Evolutionary conservation across 164 flowering plant genomes (phyloP), one percentile per base, ranked within the genome.

Genomic region (Berberis vulgaris): DNA sequence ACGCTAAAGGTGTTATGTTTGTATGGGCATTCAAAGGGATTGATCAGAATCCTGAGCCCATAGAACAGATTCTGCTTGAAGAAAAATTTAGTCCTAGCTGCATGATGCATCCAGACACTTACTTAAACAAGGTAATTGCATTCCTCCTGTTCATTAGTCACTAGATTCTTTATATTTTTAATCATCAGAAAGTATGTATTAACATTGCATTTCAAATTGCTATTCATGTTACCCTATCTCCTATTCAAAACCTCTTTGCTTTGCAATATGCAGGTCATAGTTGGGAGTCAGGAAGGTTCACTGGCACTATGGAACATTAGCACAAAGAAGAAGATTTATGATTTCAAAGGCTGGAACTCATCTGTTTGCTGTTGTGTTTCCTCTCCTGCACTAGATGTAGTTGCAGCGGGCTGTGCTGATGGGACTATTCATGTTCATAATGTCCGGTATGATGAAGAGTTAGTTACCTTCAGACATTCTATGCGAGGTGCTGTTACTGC

Each of bases 61-160:
- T 84, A 69, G 92, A 84, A 54, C 90, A 87, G 56, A 73, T 91
- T 47, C 43, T 71, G 61, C 73, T 89, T 0, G 94, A 73, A 57
- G 74, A 70, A 7, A 80, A 80, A 0, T 95, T 89, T 57, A 79
- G 67, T 63, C 97, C 99, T 41, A 83, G 80, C 62, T 91, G 97
- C 80, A 74, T 95, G 54, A 79, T 88, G 86, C 97, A 95, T 79
- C 97, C 97, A 13, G 99, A 95, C 71, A 91, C 99, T 66, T 95
- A 91, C 72, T 68, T 94, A 53, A 91, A 94, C 77, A 94, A 94
- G 93, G 98, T 90, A 74, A 4, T 3, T 4, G 54, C n/a, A 11
- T 42, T 58, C 10, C 42, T 58, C 5, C 8, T 3, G 9, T 58
- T 58, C 5, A 4, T 3, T 58, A 11, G 10, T 58, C 5, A 41